Conservation (phyloP, 768 basidiomycete species). For the Lanmaoa pseudosensibilis region DNA sequence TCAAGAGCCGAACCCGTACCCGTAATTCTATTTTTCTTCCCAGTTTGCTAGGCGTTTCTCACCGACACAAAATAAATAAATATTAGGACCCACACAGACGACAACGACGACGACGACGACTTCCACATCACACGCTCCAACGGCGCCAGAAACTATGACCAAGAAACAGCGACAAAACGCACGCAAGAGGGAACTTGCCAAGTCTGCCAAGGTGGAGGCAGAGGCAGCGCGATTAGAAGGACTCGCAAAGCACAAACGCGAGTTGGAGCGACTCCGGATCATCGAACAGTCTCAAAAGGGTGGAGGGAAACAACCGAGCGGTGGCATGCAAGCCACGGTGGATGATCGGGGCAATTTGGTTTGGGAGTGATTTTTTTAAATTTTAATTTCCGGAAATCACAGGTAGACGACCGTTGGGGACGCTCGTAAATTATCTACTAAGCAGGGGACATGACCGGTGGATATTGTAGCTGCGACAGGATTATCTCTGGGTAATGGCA, state of each 20-base stretch:
- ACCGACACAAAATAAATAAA: neutral
- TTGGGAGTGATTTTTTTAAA: slow-evolving; percentile 40
- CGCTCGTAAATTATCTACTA: slow-evolving; percentile 25
- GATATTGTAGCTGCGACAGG: slow-evolving; percentile 16
- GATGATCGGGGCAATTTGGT: slow-evolving; percentile 58
- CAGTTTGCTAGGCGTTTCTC: neutral
- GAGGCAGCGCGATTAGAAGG: slow-evolving; percentile 52
- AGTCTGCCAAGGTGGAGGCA: slow-evolving; percentile 53
- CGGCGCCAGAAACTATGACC: slow-evolving; percentile 48
- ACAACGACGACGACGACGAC: slow-evolving; percentile 10
- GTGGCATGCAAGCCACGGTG: slow-evolving; percentile 64
- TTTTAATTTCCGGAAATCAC: slow-evolving; percentile 2
- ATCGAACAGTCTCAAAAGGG: slow-evolving; percentile 41
- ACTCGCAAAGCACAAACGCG: slow-evolving; percentile 59
- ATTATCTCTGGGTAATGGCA: slow-evolving; percentile 15
- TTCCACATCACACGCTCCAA: slow-evolving; percentile 19
- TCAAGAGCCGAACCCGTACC: slow-evolving; percentile 51
- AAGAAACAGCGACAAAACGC: slow-evolving; percentile 75
- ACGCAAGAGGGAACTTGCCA: slow-evolving; percentile 54
- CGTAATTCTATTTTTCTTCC: slow-evolving; percentile 35
- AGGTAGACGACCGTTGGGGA: slow-evolving; percentile 1
- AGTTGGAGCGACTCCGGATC: slow-evolving; percentile 54
- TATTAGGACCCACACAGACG: slow-evolving; percentile 17
- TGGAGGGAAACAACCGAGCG: slow-evolving; percentile 38
- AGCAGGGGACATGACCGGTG: slow-evolving; percentile 3